Conservation (phyloP, 345 rosid species). For the Arabis alpina region DNA sequence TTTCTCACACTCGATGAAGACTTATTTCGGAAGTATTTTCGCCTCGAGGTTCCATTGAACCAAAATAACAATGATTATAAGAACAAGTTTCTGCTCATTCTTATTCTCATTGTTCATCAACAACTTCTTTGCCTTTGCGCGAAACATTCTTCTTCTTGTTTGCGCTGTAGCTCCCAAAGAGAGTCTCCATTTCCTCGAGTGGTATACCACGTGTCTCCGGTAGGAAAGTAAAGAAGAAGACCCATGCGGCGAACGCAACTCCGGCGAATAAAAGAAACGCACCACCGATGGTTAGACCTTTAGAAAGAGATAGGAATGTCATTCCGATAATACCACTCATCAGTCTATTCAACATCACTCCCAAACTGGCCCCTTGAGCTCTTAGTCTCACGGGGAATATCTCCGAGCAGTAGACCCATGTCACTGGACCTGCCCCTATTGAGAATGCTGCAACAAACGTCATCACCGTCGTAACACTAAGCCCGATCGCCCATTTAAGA, state of each 20-base stretch:
- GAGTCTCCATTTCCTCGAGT: slow-evolving; percentile 57
- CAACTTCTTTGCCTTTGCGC: slow-evolving; percentile 12
- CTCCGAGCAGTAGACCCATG: slow-evolving; percentile 81
- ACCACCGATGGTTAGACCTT: slow-evolving; percentile 57
- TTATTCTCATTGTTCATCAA: slow-evolving; percentile 18
- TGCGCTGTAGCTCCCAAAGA: slow-evolving; percentile 50
- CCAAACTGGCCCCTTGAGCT: slow-evolving; percentile 75
- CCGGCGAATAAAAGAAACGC: slow-evolving; percentile 60
- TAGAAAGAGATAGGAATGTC: slow-evolving; percentile 56
- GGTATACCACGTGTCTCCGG: slow-evolving; percentile 74
- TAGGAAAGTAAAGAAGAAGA: slow-evolving; percentile 55
- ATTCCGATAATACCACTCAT: slow-evolving; percentile 70
- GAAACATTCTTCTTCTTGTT: slow-evolving; percentile 24
- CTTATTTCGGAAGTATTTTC: not conserved
- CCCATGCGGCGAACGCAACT: slow-evolving; percentile 46
- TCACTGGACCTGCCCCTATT: slow-evolving; percentile 73
- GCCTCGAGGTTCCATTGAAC: not conserved
- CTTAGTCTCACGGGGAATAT: slow-evolving; percentile 64
- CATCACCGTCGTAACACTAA: slow-evolving; percentile 55
- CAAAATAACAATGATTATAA: slow-evolving; percentile 4
- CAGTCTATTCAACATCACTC: slow-evolving; percentile 64
- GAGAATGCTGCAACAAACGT: slow-evolving; percentile 65
- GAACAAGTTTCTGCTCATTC: not conserved
- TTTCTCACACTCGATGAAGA: not conserved
- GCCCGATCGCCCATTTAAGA: slow-evolving; percentile 48